phyloP scores from a whole-genome alignment of 345 rosid genomes.

The Xanthoceras sorbifolium region DNA sequence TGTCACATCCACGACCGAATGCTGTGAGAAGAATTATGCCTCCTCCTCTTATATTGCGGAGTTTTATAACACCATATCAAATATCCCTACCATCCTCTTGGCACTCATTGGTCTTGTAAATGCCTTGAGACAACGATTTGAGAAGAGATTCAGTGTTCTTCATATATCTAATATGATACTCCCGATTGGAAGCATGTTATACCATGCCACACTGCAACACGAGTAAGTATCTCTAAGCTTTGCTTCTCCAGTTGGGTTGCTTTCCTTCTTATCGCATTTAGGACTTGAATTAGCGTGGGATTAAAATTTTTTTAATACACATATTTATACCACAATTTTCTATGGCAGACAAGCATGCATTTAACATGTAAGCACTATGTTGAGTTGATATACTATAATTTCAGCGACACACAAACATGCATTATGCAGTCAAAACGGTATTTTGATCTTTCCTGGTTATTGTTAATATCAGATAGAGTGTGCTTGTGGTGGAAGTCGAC shows the following conservation, averaged over 20 bases:
- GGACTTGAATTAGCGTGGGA: neutral
- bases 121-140: constrained; percentile 88
- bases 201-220: constrained; percentile 75
- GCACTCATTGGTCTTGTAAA: constrained; percentile 81
- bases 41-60: constrained; percentile 86
- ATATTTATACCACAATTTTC: neutral
- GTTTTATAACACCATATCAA: constrained; percentile 81
- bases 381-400: no score
- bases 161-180: constrained; percentile 89
- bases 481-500: neutral
- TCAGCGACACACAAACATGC: neutral
- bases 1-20: constrained; percentile 72
- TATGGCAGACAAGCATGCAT: neutral
- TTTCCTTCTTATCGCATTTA: neutral
- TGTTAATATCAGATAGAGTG: neutral
- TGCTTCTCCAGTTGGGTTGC: neutral
- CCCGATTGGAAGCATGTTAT: constrained; percentile 89
- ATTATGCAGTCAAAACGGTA: no score
- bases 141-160: constrained; percentile 91
- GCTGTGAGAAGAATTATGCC: constrained; percentile 84
- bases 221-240: constrained; percentile 52
- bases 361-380: no score
- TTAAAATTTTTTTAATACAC: neutral
- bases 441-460: neutral
- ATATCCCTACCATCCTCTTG: constrained; percentile 69